Percentiles rank a stretch among this genome's conserved stretches.
Evolutionary conservation across 2,329 filamentous ascomycete genomes (phyloP).

Genomic region (Cladophialophora exuberans): DNA sequence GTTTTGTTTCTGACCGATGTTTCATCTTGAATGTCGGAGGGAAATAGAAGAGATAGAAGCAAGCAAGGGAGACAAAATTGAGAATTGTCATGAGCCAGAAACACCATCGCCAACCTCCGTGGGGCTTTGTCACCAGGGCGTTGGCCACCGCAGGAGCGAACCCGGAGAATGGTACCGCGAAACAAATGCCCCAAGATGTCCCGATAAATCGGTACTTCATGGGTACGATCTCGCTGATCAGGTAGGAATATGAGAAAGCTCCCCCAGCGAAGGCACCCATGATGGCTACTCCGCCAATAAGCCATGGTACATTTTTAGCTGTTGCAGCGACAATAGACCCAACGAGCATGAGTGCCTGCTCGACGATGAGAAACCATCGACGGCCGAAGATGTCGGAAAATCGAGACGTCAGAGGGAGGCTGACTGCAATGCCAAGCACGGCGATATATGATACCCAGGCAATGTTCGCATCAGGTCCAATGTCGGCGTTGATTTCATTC

Average conservation of each 20-base stretch:
- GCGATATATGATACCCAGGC: slow-evolving; percentile 36
- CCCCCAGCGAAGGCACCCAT: not conserved
- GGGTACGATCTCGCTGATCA: not conserved
- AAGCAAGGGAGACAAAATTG: not conserved
- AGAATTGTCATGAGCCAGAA: not conserved
- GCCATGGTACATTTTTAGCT: slow-evolving; percentile 40
- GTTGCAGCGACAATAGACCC: slow-evolving; percentile 44
- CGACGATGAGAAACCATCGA: slow-evolving; percentile 40
- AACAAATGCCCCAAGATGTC: not conserved
- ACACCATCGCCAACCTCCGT: not conserved
- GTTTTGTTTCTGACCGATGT: slow-evolving; percentile 18
- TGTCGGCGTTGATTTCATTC: slow-evolving; percentile 36
- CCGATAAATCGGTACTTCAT: slow-evolving; percentile 7
- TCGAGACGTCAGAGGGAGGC: slow-evolving; percentile 38
- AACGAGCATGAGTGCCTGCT: slow-evolving; percentile 38
- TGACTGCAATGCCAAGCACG: slow-evolving; percentile 35
- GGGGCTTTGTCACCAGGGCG: not conserved
- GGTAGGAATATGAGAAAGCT: not conserved
- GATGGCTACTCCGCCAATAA: slow-evolving; percentile 35
- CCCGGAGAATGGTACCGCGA: not conserved
- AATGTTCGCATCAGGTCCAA: slow-evolving; percentile 37
- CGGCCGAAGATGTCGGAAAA: slow-evolving; percentile 42
- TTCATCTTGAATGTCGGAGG: slow-evolving; percentile 32
- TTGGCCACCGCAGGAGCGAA: slow-evolving; percentile 1
- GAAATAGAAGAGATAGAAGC: slow-evolving; percentile 7